Evolutionary conservation across 129 eudicot species (phyloP).

Genomic region (Solidago caesia): DNA sequence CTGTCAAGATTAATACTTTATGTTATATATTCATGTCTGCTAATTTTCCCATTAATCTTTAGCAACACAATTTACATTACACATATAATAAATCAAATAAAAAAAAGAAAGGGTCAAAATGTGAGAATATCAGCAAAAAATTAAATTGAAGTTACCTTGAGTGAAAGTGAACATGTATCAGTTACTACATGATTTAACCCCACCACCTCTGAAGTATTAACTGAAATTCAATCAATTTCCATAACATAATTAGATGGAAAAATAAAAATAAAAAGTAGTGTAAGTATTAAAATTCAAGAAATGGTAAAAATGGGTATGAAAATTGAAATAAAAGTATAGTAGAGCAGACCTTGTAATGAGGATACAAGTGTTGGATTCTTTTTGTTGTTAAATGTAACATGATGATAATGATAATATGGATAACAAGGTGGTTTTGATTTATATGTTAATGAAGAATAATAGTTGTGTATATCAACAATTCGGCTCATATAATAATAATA

Average conservation of each 20-base stretch:
- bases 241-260: constrained; percentile 1
- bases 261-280: background rate
- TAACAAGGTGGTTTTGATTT: constrained; percentile 9
- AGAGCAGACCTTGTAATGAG: constrained; percentile 34
- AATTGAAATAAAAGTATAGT: background rate
- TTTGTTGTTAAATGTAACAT: constrained; percentile 20
- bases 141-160: constrained; percentile 39
- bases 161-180: constrained; percentile 29
- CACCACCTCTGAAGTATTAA: constrained; percentile 29
- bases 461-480: no score
- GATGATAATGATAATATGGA: constrained; percentile 13
- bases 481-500: no score
- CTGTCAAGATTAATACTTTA: no score
- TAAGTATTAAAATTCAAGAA: background rate
- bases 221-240: constrained; percentile 22
- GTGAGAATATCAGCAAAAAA: background rate
- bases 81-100: background rate
- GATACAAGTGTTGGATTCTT: constrained; percentile 21
- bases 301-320: background rate
- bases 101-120: background rate
- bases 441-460: no score
- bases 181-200: constrained; percentile 31
- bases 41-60: no score
- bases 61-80: no score
- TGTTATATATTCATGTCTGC: no score